These are phyloP conservation scores for Jaapia argillacea DNA, from an alignment of 768 basidiomycete species.

Conservation along the genomic window DNA sequence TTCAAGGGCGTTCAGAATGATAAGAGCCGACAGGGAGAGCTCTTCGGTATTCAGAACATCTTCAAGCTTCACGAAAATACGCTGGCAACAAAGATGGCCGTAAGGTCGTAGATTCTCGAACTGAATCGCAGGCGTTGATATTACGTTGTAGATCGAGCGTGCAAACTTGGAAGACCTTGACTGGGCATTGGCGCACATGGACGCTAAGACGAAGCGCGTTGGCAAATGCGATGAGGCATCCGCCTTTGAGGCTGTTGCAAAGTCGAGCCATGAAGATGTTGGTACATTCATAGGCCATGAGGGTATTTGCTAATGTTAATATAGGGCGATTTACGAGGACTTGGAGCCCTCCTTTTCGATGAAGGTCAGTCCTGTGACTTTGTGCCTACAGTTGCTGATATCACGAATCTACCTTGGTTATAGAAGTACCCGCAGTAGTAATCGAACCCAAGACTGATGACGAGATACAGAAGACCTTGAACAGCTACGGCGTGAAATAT, in stretches of 20 bases:
- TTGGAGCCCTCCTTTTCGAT: conserved; percentile 59
- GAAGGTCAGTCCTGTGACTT: conserved; percentile 52
- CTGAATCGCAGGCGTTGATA: neutral
- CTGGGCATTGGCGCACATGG: conserved; percentile 70
- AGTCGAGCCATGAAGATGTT: too few relatives aligned
- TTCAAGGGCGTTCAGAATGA: conserved; percentile 82
- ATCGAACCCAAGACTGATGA: conserved; percentile 23
- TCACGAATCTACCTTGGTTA: too few relatives aligned
- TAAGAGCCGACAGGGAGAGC: conserved; percentile 62
- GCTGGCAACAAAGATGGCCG: conserved; percentile 64
- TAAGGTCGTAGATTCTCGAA: conserved; percentile 20
- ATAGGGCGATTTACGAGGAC: conserved; percentile 38
- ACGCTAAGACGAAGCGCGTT: conserved; percentile 21
- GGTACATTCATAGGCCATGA: too few relatives aligned
- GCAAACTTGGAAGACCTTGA: conserved; percentile 67
- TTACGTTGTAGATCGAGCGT: conserved; percentile 53
- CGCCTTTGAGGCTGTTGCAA: too few relatives aligned
- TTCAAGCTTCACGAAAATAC: conserved; percentile 67
- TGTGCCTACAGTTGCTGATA: too few relatives aligned
- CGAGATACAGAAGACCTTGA: conserved; percentile 43
- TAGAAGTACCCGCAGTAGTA: too few relatives aligned
- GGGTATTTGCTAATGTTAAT: too few relatives aligned
- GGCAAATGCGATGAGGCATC: too few relatives aligned
- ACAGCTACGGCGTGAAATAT: conserved; percentile 55
- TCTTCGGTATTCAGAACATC: conserved; percentile 82